Evolutionary conservation across 2,329 filamentous ascomycete species (phyloP), one percentile per base, ranked within the genome.

Genomic region (Colletotrichum nymphaeae): DNA sequence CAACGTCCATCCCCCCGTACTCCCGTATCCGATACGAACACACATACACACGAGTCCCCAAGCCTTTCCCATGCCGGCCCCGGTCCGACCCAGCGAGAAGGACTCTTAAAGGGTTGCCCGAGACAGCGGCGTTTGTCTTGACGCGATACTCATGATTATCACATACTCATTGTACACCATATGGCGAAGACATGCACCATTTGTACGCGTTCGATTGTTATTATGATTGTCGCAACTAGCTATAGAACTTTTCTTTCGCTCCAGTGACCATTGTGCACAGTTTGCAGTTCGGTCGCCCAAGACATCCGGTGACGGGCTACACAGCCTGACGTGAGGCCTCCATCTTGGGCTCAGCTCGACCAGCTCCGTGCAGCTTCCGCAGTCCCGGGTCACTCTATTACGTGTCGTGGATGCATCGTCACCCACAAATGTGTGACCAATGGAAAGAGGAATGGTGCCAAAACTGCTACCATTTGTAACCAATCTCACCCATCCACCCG

Each of bases 391-490:
- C 35, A 49, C 22, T 46, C 28, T 12, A 32, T 46, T 65, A 70
- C 49, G 60, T 57, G 56, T 62, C 55, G 37, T 56, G n/a, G 24
- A 14, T 42, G 26, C 56, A 24, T 56, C 35, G 55, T 70, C 70
- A 57, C 62, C 60, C 59, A 35, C 32, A 12, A 49, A 26, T 6
- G 16, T 49, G 55, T 70, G 35, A 26, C 11, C 35, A 24, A 46
- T 68, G 37, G 42, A 57, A 63, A 11, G 28, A 57, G 26, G 22
- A 62, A 64, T 32, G 19, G 56, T 57, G 55, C 65, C 28, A n/a
- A 62, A n/a, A 62, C 52, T 37, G 60, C 37, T 60, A 65, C 67
- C n/a, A n/a, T 24, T 24, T 65, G 67, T 66, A 66, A 53, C 60
- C 70, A 66, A 66, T 52, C 56, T 52, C 49, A 11, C 24, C 60